These are phyloP conservation scores for Irpex lacteus DNA, from an alignment of 1,284 basidiomycete species.

Conservation along the genomic window DNA sequence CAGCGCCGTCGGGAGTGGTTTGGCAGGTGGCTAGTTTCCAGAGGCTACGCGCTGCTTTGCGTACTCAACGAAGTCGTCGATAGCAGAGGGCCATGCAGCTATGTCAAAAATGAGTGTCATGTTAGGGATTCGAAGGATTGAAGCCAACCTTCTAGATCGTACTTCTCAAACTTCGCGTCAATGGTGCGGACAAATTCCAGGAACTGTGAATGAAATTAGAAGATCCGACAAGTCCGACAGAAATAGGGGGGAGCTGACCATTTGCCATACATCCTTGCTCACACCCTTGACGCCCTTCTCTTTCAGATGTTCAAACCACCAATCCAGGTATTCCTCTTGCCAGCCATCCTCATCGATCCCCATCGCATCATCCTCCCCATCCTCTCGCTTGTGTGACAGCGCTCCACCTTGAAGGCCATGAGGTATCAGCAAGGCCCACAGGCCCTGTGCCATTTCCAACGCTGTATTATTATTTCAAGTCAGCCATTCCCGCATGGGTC, in stretches of 20 bases:
- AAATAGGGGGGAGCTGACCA: conserved; percentile 48
- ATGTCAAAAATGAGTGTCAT: not conserved
- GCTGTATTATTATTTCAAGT: conserved; percentile 34
- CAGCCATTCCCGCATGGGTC: not conserved
- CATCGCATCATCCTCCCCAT: conserved; percentile 39
- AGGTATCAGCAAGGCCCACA: conserved; percentile 85
- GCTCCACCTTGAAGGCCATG: conserved; percentile 75
- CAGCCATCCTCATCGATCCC: conserved; percentile 52
- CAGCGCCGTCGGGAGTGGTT: not conserved
- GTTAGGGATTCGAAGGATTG: not conserved
- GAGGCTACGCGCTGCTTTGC: conserved; percentile 41
- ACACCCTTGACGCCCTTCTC: conserved; percentile 78
- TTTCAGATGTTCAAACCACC: conserved; percentile 85
- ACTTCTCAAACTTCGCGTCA: conserved; percentile 76
- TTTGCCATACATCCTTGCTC: conserved; percentile 92
- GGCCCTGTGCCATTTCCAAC: conserved; percentile 73
- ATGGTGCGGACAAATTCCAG: conserved; percentile 81
- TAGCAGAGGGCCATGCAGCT: conserved; percentile 88
- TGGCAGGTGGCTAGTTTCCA: not conserved
- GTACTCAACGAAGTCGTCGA: conserved; percentile 85
- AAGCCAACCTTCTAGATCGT: conserved; percentile 73
- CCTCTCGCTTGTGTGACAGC: conserved; percentile 43
- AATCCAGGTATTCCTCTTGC: conserved; percentile 62
- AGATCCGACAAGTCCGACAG: not conserved
- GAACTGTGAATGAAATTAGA: conserved; percentile 47